Evolutionary conservation across 2,329 filamentous ascomycete species (phyloP).

Genomic region (Fusarium brevicatenulatum): DNA sequence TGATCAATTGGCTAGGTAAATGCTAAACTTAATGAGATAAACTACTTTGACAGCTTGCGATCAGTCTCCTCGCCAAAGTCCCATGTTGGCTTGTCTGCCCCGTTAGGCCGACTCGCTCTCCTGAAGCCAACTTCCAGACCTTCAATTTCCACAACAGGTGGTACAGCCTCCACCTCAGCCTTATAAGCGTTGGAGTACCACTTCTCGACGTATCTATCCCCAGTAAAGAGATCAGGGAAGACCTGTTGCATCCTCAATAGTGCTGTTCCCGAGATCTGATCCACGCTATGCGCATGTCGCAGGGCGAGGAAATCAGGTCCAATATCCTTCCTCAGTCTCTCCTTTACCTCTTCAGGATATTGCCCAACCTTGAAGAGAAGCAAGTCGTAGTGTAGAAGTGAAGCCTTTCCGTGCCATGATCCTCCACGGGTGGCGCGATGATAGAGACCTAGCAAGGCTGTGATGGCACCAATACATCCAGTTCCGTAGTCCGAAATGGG

Average conservation of each 20-base stretch:
- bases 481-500: conserved; percentile 75
- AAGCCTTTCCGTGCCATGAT: conserved; percentile 72
- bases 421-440: conserved; percentile 70
- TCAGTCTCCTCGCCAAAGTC: conserved; percentile 51
- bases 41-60: conserved; percentile 8
- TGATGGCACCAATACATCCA: conserved; percentile 76
- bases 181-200: conserved; percentile 38
- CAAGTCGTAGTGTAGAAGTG: conserved; percentile 75
- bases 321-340: conserved; percentile 59
- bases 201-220: conserved; percentile 24
- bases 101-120: conserved; percentile 58
- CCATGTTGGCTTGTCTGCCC: conserved; percentile 67
- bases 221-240: conserved; percentile 30
- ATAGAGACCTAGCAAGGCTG: conserved; percentile 71
- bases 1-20: not conserved
- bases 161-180: conserved; percentile 52
- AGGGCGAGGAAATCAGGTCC: conserved; percentile 65
- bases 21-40: not conserved
- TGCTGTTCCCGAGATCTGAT: conserved; percentile 70
- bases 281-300: conserved; percentile 70
- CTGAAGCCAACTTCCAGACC: conserved; percentile 57
- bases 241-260: conserved; percentile 53
- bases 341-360: conserved; percentile 64
- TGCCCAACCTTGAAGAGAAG: conserved; percentile 70
- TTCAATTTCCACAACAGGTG: conserved; percentile 58